Base-by-base conservation (phyloP, 352 stramenopile genomes). In the Pythium rhizo-oryzae region DNA sequence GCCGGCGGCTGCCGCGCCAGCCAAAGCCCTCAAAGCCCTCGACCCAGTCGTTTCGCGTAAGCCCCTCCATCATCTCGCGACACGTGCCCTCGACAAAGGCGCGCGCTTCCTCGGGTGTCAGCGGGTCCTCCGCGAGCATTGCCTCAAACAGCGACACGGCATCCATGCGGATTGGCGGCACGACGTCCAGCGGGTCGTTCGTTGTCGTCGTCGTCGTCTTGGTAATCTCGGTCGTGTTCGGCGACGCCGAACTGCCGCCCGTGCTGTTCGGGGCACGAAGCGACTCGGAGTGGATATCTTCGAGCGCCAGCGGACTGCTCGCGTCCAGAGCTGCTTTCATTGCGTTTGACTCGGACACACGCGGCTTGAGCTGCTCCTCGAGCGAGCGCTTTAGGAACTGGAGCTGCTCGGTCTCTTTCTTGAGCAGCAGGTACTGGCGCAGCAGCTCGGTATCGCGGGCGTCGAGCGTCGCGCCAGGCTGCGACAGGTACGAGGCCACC, bases 21-120 rank as follows among this genome's bases (percentile, higher is more conserved):
- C 81, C 84, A 21, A 89, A 57, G 6, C 74, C 80, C 16, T 87
- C 76, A 24, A 83, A 81, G 25, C 79, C 70, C 47, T 72, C 57
- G 50, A 83, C 60, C 57, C 59, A 68, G 13, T 80, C 75, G 54
- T n/a, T 55, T 4, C 51, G 56, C 1, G 33, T 24, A 12, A 67
- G 39, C n/a, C 85, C 83, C 12, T 73, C 67, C 77, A 88, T 87
- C 75, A 92, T 92, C 44, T 84, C 75, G 21, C 82, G 69, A 59
- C 82, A 90, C 59, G 78, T 89, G 44, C 76, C 72, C 46, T 79
- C 74, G 16, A 92, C 80, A 21, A 80, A 81, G 13, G 62, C 69
- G 53, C 81, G 79, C 41, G 80, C 81, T 25, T 83, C 74, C 0
- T 70, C 62, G 2, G 76, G 52, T 8, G 75, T 6, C 62, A 92